These are phyloP conservation scores for Teratosphaeria zuluensis DNA, from an alignment of 2,329 filamentous ascomycete species.

Conservation along the genomic window DNA sequence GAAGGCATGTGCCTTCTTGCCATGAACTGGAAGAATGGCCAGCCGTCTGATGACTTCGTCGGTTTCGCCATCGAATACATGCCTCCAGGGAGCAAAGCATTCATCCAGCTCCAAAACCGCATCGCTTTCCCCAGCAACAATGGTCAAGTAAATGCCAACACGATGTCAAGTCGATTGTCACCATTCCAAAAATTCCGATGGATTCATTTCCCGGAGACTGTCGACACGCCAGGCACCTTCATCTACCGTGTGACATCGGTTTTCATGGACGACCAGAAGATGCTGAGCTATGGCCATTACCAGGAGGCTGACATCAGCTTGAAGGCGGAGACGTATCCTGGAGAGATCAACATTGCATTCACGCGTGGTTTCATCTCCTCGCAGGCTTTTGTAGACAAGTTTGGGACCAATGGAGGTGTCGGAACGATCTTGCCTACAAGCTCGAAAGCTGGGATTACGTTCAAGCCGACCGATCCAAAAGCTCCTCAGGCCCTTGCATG, in stretches of 20 bases:
- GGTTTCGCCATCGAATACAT: constrained; percentile 1
- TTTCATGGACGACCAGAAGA: background rate
- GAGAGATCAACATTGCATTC: background rate
- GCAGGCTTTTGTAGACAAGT: background rate
- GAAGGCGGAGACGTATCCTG: background rate
- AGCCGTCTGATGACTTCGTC: background rate
- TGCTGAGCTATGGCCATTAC: background rate
- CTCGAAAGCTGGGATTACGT: background rate
- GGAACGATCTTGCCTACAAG: background rate
- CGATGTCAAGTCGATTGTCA: background rate
- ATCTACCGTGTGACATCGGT: background rate
- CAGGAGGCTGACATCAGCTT: background rate
- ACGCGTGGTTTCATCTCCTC: background rate
- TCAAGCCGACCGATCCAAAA: background rate
- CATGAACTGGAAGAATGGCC: background rate
- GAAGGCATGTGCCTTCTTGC: background rate
- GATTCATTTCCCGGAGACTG: background rate
- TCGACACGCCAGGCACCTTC: background rate
- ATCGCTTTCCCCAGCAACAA: background rate
- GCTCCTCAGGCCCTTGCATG: background rate
- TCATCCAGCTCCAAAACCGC: background rate
- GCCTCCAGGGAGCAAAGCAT: background rate
- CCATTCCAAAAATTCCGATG: background rate
- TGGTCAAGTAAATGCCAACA: background rate
- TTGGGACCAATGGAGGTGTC: background rate